These are phyloP conservation scores for Talaromyces sp. DNA, from an alignment of 2,329 filamentous ascomycete genomes.

Conservation along the genomic window DNA sequence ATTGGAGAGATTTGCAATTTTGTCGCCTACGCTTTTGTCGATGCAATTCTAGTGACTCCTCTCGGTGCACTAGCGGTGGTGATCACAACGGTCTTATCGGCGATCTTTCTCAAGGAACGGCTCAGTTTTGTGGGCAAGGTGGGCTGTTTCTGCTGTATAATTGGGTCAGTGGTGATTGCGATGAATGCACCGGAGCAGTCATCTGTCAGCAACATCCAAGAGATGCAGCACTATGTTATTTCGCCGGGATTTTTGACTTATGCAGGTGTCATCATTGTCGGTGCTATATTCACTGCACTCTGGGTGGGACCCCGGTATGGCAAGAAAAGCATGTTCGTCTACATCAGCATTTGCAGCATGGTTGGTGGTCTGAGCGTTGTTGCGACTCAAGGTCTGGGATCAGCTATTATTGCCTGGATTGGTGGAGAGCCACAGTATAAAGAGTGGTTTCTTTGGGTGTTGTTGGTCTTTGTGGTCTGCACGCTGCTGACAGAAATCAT, in stretches of 20 bases:
- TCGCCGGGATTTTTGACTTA: conserved; percentile 84
- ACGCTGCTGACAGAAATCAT: conserved; percentile 93
- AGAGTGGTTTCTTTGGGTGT: conserved; percentile 93
- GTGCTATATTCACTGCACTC: conserved; percentile 70
- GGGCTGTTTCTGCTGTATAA: conserved; percentile 90
- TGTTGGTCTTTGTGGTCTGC: conserved; percentile 85
- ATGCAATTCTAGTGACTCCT: conserved; percentile 92
- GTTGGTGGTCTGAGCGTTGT: conserved; percentile 94
- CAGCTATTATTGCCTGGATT: conserved; percentile 86
- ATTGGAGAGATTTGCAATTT: conserved; percentile 96
- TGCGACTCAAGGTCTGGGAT: conserved; percentile 87
- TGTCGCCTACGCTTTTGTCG: conserved; percentile 93
- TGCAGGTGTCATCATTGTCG: conserved; percentile 78
- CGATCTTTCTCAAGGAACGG: conserved; percentile 93
- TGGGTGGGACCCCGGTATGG: conserved; percentile 87
- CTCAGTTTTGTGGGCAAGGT: conserved; percentile 96
- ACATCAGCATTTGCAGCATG: conserved; percentile 93
- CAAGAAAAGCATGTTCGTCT: conserved; percentile 97
- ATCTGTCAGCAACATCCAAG: conserved; percentile 82
- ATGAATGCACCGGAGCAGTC: conserved; percentile 88
- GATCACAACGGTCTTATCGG: conserved; percentile 84
- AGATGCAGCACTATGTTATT: conserved; percentile 88
- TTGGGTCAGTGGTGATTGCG: conserved; percentile 90
- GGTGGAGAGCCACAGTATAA: conserved; percentile 86
- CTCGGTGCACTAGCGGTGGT: conserved; percentile 90